These are phyloP conservation scores for Yamadazyma nakazawae DNA, from an alignment of 805 yeast species.

Conservation along the genomic window DNA sequence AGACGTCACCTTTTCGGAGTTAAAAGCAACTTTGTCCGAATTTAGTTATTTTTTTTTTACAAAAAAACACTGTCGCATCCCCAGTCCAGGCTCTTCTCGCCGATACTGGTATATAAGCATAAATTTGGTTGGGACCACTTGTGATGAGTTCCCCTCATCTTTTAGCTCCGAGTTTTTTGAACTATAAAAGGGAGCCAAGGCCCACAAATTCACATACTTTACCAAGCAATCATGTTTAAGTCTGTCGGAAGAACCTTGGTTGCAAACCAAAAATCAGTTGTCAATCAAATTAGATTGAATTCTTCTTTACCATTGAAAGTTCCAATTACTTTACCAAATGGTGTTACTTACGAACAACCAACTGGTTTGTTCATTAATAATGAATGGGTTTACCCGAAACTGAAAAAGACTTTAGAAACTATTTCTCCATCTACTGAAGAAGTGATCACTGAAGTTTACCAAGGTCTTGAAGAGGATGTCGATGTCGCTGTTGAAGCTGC, in stretches of 20 bases:
- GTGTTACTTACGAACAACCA: conserved; percentile 71
- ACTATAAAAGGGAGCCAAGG: conserved; percentile 5
- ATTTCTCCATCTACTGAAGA: conserved; percentile 71
- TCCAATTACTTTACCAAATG: conserved; percentile 65
- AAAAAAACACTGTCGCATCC: not conserved
- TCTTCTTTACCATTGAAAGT: conserved; percentile 38
- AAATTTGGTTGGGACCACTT: not conserved
- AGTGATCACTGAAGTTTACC: conserved; percentile 63
- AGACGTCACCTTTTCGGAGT: not conserved
- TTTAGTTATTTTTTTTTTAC: conserved; percentile 2
- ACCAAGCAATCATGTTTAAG: conserved; percentile 7
- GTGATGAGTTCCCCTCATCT: conserved; percentile 49
- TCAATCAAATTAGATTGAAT: conserved; percentile 19
- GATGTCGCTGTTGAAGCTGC: conserved; percentile 88
- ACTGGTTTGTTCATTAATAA: conserved; percentile 87
- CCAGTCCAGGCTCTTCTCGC: not conserved
- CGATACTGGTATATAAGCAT: not conserved
- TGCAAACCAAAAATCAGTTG: conserved; percentile 2
- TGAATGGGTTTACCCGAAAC: conserved; percentile 62
- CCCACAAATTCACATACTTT: not conserved
- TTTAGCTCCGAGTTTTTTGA: not conserved
- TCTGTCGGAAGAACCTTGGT: conserved; percentile 4
- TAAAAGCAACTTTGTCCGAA: not conserved
- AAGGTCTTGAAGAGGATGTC: conserved; percentile 75
- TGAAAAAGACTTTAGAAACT: conserved; percentile 58